Evolutionary conservation across 139 green algal genomes (phyloP).

Genomic region (Zygnema circumcarinatum): DNA sequence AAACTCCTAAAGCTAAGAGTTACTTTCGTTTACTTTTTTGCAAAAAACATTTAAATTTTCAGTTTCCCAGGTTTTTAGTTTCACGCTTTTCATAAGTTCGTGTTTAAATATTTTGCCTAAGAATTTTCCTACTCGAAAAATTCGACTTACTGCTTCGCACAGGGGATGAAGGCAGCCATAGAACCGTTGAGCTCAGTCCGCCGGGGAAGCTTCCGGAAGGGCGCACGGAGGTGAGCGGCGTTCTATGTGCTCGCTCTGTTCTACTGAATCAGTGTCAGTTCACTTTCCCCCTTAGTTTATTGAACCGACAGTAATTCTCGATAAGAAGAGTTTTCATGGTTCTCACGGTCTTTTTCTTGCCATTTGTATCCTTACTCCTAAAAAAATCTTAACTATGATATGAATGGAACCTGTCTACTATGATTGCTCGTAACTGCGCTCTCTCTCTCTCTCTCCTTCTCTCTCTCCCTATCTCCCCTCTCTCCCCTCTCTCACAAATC

Average conservation of each 20-base stretch:
- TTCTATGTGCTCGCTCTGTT: neutral
- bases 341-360: too few relatives aligned
- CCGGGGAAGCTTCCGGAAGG: conserved; percentile 14
- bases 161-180: neutral
- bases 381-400: neutral
- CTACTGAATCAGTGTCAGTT: neutral
- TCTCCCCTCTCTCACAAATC: too few relatives aligned
- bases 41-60: neutral
- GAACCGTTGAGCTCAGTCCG: neutral
- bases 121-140: neutral
- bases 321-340: neutral
- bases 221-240: neutral
- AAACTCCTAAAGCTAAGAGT: neutral
- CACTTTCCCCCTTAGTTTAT: too few relatives aligned
- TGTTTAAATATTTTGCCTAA: neutral
- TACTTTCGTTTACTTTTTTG: neutral
- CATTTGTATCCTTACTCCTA: neutral
- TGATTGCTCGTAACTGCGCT: too few relatives aligned
- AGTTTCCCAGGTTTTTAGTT: neutral
- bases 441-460: too few relatives aligned
- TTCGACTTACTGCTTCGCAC: neutral
- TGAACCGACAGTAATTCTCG: too few relatives aligned
- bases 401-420: neutral
- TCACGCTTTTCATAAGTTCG: too few relatives aligned
- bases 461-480: too few relatives aligned